Percentiles rank a stretch among this genome's conserved stretches.
These are phyloP conservation scores for Cyberlindnera veronae DNA, from an alignment of 805 yeast genomes.

Conservation along the genomic window DNA sequence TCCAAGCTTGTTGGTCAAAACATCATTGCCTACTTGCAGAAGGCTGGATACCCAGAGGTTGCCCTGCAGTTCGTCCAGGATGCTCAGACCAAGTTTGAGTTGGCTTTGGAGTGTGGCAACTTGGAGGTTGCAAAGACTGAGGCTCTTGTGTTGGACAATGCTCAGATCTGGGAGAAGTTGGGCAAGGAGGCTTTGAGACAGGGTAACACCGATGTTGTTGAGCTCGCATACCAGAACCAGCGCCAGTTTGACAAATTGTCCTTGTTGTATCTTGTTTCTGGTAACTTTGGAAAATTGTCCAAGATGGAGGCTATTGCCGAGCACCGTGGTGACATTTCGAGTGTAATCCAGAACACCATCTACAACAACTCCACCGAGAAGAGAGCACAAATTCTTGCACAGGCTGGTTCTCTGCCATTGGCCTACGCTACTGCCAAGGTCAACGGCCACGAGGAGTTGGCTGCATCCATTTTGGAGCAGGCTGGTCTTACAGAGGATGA, in stretches of 20 bases:
- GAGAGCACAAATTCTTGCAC: conserved; percentile 68
- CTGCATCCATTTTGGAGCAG: conserved; percentile 65
- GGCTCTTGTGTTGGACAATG: conserved; percentile 71
- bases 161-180: conserved; percentile 73
- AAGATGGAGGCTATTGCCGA: conserved; percentile 91
- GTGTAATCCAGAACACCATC: conserved; percentile 79
- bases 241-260: conserved; percentile 86
- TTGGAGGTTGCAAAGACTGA: conserved; percentile 82
- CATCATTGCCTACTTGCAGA: conserved; percentile 90
- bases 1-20: conserved; percentile 96
- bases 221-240: conserved; percentile 83
- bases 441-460: conserved; percentile 74
- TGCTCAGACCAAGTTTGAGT: conserved; percentile 91
- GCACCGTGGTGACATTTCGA: conserved; percentile 74
- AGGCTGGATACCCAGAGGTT: conserved; percentile 94
- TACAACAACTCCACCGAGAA: conserved; percentile 72
- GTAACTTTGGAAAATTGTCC: conserved; percentile 68
- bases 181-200: conserved; percentile 85
- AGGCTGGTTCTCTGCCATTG: conserved; percentile 78
- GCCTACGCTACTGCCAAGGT: conserved; percentile 93
- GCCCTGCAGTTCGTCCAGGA: conserved; percentile 97
- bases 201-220: conserved; percentile 84
- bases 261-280: conserved; percentile 80
- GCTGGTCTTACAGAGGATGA: conserved; percentile 64
- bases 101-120: conserved; percentile 92